Evolutionary conservation across 2,329 filamentous ascomycete genomes (phyloP).

Genomic region (Graphium sp.): DNA sequence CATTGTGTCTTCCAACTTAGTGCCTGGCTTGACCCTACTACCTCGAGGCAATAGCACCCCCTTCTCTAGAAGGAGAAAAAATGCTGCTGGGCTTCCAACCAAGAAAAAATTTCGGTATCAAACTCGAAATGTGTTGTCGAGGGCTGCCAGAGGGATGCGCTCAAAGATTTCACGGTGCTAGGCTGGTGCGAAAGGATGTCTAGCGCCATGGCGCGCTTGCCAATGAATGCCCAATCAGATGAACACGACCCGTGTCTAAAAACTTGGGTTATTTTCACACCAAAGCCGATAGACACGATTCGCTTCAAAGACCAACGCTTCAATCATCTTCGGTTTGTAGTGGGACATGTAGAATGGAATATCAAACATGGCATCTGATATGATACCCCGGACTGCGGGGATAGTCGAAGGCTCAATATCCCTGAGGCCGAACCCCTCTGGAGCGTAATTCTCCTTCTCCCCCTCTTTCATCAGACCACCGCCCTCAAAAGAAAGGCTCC

Average conservation of each 20-base stretch:
- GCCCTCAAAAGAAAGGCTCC: slow-evolving; percentile 75
- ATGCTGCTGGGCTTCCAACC: slow-evolving; percentile 76
- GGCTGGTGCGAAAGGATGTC: slow-evolving; percentile 86
- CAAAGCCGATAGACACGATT: slow-evolving; percentile 92
- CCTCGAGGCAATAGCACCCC: slow-evolving; percentile 56
- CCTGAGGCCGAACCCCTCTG: slow-evolving; percentile 48
- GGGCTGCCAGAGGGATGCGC: slow-evolving; percentile 20
- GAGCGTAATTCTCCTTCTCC: slow-evolving; percentile 32
- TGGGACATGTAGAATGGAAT: slow-evolving; percentile 96
- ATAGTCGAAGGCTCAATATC: slow-evolving; percentile 88
- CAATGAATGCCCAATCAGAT: slow-evolving; percentile 83
- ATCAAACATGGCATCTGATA: slow-evolving; percentile 96
- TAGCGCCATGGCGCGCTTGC: slow-evolving; percentile 87
- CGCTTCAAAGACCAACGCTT: slow-evolving; percentile 73
- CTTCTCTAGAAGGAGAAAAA: slow-evolving; percentile 79
- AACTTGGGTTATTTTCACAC: slow-evolving; percentile 86
- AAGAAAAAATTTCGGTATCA: slow-evolving; percentile 79
- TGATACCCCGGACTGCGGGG: slow-evolving; percentile 80
- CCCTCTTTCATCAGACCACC: slow-evolving; percentile 43
- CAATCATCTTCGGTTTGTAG: slow-evolving; percentile 89
- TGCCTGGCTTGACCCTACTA: slow-evolving; percentile 59
- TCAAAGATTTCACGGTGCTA: slow-evolving; percentile 41
- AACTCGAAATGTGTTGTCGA: slow-evolving; percentile 65
- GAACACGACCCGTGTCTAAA: slow-evolving; percentile 69
- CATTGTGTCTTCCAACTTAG: slow-evolving; percentile 42